Evolutionary conservation across 495 filamentous ascomycete genomes (phyloP).

Genomic region (Penicillium arizonense): DNA sequence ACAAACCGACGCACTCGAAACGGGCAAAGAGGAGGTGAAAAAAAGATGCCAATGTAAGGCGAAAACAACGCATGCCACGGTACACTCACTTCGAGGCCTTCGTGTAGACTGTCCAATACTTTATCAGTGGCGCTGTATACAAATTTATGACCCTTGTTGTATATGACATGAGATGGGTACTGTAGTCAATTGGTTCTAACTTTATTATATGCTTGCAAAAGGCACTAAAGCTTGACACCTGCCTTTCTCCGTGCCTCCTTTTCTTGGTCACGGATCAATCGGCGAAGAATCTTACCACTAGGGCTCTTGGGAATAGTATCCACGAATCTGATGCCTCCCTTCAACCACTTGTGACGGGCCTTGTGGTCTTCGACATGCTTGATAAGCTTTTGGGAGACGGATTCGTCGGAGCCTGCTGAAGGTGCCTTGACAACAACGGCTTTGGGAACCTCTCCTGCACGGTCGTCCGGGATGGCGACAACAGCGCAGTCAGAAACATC

Average conservation of each 20-base stretch:
- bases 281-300: constrained; percentile 86
- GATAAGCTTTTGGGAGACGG: constrained; percentile 60
- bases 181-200: no score
- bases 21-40: no score
- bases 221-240: constrained; percentile 53
- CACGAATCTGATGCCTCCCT: constrained; percentile 78
- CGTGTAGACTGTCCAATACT: no score
- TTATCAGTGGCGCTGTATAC: no score
- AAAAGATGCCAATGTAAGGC: no score
- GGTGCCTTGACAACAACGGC: constrained; percentile 79
- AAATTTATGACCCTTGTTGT: no score
- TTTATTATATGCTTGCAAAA: no score
- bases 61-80: no score
- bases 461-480: constrained; percentile 73
- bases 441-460: constrained; percentile 81
- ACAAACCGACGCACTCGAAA: no score
- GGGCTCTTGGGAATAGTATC: constrained; percentile 83
- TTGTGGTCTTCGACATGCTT: constrained; percentile 83
- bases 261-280: constrained; percentile 77
- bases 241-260: constrained; percentile 63
- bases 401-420: constrained; percentile 58
- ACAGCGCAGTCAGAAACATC: constrained; percentile 81
- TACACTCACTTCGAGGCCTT: no score
- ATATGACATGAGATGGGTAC: no score
- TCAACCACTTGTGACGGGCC: constrained; percentile 85